phyloP scores from a whole-genome alignment of 768 basidiomycete genomes.

The Tulasnella calospora region DNA sequence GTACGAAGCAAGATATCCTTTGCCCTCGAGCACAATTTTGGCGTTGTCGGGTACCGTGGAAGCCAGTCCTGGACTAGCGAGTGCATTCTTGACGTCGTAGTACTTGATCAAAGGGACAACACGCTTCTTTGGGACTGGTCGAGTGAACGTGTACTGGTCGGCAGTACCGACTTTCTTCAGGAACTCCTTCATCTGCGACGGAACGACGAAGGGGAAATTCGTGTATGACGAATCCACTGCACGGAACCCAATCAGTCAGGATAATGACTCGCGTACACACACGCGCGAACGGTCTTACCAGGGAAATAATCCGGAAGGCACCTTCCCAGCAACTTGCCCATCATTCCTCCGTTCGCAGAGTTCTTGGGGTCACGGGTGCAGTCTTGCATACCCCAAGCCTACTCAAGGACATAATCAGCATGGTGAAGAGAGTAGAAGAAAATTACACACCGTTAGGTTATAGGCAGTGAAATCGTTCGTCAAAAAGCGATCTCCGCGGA shows the following conservation, averaged over 20 bases:
- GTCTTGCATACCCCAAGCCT: conserved; percentile 51
- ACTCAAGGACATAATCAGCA: not conserved
- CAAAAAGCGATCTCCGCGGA: conserved; percentile 77
- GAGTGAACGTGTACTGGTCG: conserved; percentile 53
- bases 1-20: not conserved
- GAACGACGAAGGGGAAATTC: conserved; percentile 73
- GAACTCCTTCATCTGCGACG: conserved; percentile 44
- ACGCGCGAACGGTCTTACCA: conserved; percentile 36
- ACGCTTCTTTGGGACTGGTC: conserved; percentile 34
- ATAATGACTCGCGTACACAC: not conserved
- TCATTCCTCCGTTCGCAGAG: conserved; percentile 64
- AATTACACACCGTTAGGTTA: conserved; percentile 11
- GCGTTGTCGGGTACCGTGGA: not conserved
- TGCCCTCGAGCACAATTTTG: conserved; percentile 1
- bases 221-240: conserved; percentile 19
- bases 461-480: conserved; percentile 65
- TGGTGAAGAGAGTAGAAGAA: not conserved
- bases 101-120: not conserved
- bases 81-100: not conserved
- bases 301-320: conserved; percentile 69
- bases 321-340: conserved; percentile 65
- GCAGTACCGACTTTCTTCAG: conserved; percentile 39
- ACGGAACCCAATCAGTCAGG: not conserved
- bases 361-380: conserved; percentile 68
- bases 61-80: conserved; percentile 7